A percentile compares a stretch with the other conserved stretches of the same genome.
phyloP scores from a whole-genome alignment of 208 protist genomes.

The Blechomonas ayalai region DNA sequence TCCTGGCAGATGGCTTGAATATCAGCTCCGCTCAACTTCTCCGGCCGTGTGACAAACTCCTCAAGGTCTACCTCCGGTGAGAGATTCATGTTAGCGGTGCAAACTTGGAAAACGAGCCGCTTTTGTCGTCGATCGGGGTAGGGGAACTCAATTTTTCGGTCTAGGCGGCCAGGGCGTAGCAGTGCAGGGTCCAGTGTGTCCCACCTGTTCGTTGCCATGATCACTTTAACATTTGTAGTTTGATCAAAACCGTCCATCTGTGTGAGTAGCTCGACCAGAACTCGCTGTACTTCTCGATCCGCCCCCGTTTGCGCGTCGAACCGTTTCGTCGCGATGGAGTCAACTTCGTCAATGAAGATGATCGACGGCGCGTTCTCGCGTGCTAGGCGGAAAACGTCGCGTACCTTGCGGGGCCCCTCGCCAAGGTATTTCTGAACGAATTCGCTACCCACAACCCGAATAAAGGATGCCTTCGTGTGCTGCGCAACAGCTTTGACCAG shows the following conservation, averaged over 20 bases:
- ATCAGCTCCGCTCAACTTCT: constrained; percentile 98
- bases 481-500: constrained; percentile 98
- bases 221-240: constrained; percentile 98
- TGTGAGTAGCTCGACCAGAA: constrained; percentile 99
- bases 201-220: constrained; percentile 99
- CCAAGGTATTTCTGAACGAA: constrained; percentile 99
- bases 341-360: constrained; percentile 99
- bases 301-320: constrained; percentile 99
- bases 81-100: constrained; percentile 98
- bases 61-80: constrained; percentile 97
- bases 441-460: constrained; percentile 98
- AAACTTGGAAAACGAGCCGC: constrained; percentile 98
- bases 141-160: constrained; percentile 99
- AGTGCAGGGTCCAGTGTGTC: constrained; percentile 99
- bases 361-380: constrained; percentile 98
- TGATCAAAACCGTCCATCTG: constrained; percentile 99
- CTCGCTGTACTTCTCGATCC: constrained; percentile 99
- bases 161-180: constrained; percentile 95
- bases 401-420: constrained; percentile 99
- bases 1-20: constrained; percentile 99
- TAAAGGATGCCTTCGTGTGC: constrained; percentile 98
- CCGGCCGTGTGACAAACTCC: constrained; percentile 94
- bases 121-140: constrained; percentile 98
- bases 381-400: constrained; percentile 97
- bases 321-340: constrained; percentile 99